A percentile compares a stretch with the other conserved stretches of the same genome.
phyloP scores from a whole-genome alignment of 2,329 filamentous ascomycete species.

The Neonectria ditissima region DNA sequence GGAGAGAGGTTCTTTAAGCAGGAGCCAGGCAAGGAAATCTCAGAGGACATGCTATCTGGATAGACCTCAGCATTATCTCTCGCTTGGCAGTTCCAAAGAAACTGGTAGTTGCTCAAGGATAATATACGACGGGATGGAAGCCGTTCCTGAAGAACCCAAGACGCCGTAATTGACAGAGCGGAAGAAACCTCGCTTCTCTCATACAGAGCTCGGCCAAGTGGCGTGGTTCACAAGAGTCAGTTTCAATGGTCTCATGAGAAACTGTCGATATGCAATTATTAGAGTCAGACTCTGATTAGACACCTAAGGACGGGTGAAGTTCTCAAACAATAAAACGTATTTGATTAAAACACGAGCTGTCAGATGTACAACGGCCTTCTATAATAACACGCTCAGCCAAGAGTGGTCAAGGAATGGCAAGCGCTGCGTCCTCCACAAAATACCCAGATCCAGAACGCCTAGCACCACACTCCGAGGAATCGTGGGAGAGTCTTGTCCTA shows the following conservation, averaged over 20 bases:
- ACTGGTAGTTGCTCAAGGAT: too few species aligned
- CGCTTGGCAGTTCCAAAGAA: too few species aligned
- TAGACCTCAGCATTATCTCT: too few species aligned
- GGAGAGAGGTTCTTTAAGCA: too few species aligned
- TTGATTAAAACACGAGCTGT: background rate
- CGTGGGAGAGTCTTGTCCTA: slow-evolving; percentile 24
- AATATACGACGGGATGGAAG: too few species aligned
- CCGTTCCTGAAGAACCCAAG: too few species aligned
- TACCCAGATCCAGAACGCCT: slow-evolving; percentile 15
- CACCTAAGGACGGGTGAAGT: background rate
- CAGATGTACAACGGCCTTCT: background rate
- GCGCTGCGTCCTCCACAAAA: background rate
- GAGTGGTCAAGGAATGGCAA: background rate
- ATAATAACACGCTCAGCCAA: background rate
- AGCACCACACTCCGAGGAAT: slow-evolving; percentile 8
- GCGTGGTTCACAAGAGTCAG: background rate
- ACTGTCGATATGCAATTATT: background rate
- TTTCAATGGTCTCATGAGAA: background rate
- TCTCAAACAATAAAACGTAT: background rate
- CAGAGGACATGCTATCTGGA: too few species aligned
- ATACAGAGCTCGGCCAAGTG: too few species aligned
- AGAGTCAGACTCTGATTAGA: background rate
- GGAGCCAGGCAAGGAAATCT: too few species aligned
- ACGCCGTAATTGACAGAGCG: too few species aligned
- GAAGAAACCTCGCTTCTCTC: too few species aligned